Evolutionary conservation across 1,139 yeast species (phyloP).

Genomic region (Debaryomyces nepalensis): DNA sequence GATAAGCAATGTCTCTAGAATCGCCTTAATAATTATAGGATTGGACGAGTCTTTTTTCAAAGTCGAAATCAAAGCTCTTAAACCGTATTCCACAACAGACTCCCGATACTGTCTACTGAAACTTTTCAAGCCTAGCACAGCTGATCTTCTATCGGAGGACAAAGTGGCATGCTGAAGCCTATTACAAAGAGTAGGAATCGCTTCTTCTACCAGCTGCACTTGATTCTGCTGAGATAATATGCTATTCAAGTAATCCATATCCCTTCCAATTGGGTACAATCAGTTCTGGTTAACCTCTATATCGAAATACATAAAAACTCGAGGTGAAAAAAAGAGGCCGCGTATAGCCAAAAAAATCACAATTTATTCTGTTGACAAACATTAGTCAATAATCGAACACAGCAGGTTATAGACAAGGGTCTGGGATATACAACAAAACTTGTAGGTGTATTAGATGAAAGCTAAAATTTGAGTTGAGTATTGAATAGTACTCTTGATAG

Average conservation of each 20-base stretch:
- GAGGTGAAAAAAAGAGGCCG: conserved; percentile 5
- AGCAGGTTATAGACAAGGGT: no score
- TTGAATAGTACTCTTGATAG: background rate
- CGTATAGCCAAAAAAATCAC: background rate
- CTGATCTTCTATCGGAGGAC: conserved; percentile 87
- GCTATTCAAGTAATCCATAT: conserved; percentile 48
- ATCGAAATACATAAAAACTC: background rate
- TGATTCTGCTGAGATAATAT: conserved; percentile 39
- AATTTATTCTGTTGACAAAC: background rate
- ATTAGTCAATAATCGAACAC: no score
- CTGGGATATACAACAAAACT: no score
- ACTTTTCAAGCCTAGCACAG: conserved; percentile 86
- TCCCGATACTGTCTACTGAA: conserved; percentile 91
- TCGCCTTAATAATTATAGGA: conserved; percentile 74
- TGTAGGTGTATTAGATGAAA: conserved; percentile 2
- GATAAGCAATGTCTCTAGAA: conserved; percentile 82
- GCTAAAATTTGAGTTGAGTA: background rate
- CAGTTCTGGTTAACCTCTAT: background rate
- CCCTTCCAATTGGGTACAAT: conserved; percentile 8
- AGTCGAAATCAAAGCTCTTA: conserved; percentile 73
- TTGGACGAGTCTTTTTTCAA: conserved; percentile 71
- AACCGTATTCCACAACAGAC: conserved; percentile 85
- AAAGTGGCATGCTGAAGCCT: conserved; percentile 82
- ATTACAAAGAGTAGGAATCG: conserved; percentile 88
- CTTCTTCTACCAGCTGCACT: conserved; percentile 74